Base-by-base conservation (phyloP, 1,284 basidiomycete genomes). In the Athelia sp. region DNA sequence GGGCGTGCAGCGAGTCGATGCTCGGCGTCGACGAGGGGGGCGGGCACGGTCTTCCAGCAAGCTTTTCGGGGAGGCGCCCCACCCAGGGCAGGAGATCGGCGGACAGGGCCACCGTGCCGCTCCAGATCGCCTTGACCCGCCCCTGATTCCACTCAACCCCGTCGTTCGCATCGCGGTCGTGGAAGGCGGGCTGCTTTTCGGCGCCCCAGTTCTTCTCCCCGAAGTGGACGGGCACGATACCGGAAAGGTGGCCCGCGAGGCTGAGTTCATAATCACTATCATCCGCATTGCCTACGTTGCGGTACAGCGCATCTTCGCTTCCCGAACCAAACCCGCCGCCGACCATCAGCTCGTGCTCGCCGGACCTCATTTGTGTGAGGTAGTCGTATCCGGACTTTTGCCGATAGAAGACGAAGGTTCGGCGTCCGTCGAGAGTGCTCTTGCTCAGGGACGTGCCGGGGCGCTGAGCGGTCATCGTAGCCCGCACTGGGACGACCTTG, bases 401-500 rank as follows among this genome's bases (percentile, higher is more conserved):
- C 8, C 76, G 70, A 58, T 76, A 81, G 60, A 87, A 80, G 26
- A 84, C 68, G 60, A 80, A 85, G 3, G 81, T 76, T 18, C 82
- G 74, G 11, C 42, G 52, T 21, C 68, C 78, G 31, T 62, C 53
- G 49, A 57, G 63, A 17, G 66, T 67, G 36, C n/a, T 17, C 9
- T n/a, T 6, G 18, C 56, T 51, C 1, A 56, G 42, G n/a, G 55
- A 54, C 11, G 63, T 55, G 4, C 78, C 68, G 29, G 85, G 72
- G 44, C 75, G 69, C 58, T 89, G 83, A 0, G 86, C 82, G 43
- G 81, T 78, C 78, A 88, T 87, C 49, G 76, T 77, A 9, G 76
- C 84, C 21, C 86, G 73, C 0, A 73, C 63, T 8, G 82, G 81
- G 17, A 83, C 61, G 49, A 73, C 82, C 62, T 74, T 82, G 63